Evolutionary conservation across 768 basidiomycete genomes (phyloP), one percentile per base, ranked within the genome.

Genomic region (Floccularia luteovirens): DNA sequence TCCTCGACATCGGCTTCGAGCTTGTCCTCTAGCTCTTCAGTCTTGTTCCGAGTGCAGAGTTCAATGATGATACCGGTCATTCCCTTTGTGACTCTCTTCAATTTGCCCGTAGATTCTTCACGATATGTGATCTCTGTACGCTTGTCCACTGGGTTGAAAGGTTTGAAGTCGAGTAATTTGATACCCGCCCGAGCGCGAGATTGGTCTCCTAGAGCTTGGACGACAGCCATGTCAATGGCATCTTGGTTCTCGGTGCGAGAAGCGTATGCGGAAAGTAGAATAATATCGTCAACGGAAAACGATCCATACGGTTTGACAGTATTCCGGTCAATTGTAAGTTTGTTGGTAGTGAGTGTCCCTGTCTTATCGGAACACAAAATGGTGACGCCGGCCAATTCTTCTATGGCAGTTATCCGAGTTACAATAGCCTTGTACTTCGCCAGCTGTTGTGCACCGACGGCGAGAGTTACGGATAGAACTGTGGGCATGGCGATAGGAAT

Each of bases 401-500:
- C 94, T 44, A 98, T 98, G 49, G 94, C 94, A 23, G 94, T 98
- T 71, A 98, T 98, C 74, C 93, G 93, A 40, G 94, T 98, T 62
- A 98, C 94, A 52, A 96, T 97, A 50, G 94, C 94, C 77, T 98
- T 96, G 79, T 97, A 90, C 73, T 93, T 94, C 52, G 94, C 93
- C 50, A 98, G 84, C 58, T 98, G 94, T 64, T 96, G 92, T 34
- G 94, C 94, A 65, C 94, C 94, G 57, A 98, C 93, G 37, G 94
- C 94, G 53, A 97, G 90, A 22, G 94, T 97, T 62, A 97, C 94
- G 41, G 92, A 96, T 43, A 98, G 67, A 49, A 98, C 93, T 43
- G 94, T 98, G 50, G 94, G 94, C 94, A 98, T 98, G 58, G 94
- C 94, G 64, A 97, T 98, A 53, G 94, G 94, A 58, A 98, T 98